Percentiles rank a stretch among this genome's conserved stretches.
phyloP scores from a whole-genome alignment of 2,329 filamentous ascomycete species.

The Sporothrix brasiliensis region DNA sequence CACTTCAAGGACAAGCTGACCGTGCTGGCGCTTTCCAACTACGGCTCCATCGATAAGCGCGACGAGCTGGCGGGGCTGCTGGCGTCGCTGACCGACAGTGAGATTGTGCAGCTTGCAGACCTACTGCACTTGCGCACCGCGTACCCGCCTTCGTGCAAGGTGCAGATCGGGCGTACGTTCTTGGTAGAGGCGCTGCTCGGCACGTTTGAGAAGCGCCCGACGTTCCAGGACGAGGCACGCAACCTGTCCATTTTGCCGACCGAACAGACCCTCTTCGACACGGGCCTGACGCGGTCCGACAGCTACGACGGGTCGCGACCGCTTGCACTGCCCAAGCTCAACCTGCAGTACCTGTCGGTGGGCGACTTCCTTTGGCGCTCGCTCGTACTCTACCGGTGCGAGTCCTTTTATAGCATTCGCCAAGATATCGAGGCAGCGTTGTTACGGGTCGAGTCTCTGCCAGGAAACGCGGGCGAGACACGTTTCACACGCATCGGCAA shows the following conservation, averaged over 20 bases:
- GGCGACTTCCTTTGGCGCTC: conserved; percentile 98
- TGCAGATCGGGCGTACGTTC: conserved; percentile 66
- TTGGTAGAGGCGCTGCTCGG: conserved; percentile 73
- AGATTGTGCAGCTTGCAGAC: conserved; percentile 69
- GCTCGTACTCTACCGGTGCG: conserved; percentile 82
- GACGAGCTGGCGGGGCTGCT: conserved; percentile 78
- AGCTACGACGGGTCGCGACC: conserved; percentile 84
- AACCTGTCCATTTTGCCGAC: conserved; percentile 80
- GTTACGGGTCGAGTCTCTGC: conserved; percentile 74
- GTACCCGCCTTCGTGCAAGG: conserved; percentile 73
- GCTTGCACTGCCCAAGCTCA: conserved; percentile 89
- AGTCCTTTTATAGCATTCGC: conserved; percentile 90
- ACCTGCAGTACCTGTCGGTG: conserved; percentile 91
- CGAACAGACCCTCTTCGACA: conserved; percentile 78
- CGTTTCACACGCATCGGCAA: conserved; percentile 82
- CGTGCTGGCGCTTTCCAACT: conserved; percentile 90
- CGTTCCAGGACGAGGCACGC: conserved; percentile 78
- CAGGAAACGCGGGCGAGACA: conserved; percentile 64
- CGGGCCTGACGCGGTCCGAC: conserved; percentile 76
- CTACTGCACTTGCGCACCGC: conserved; percentile 75
- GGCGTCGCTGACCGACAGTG: conserved; percentile 70
- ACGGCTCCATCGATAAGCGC: conserved; percentile 80
- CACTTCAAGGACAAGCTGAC: conserved; percentile 87
- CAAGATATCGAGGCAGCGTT: conserved; percentile 85
- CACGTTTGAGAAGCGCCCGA: conserved; percentile 73